Evolutionary conservation across 768 basidiomycete species (phyloP), one percentile per base, ranked within the genome.

Genomic region (Candolleomyces eurysporus): DNA sequence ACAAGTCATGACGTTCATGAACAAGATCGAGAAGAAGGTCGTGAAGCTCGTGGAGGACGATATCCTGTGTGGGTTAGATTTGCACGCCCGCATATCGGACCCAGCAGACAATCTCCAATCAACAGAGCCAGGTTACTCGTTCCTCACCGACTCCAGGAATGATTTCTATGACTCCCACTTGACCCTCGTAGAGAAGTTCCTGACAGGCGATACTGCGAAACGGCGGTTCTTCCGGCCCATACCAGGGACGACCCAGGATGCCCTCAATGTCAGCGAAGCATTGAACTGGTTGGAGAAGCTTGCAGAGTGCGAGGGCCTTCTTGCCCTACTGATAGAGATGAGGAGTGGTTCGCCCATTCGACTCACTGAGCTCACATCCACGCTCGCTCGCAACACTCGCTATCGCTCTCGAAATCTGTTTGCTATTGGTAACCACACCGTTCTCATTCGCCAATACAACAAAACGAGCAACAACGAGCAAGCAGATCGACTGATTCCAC

Each of bases 391-490:
- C 2, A 60, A 60, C 40, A 26, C 19, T 2, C 2, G 21, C 11
- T 53, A 50, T 6, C 32, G 59, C 11, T 30, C 17, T 21, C 49
- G 59, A 3, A 60, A 60, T 40, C 16, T 52, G 5, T 53, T 53
- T 19, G 59, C 21, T 8, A 40, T 60, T 30, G 59, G 59, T 3
- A 19, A 43, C 5, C 4, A 43, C 14, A 10, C 53, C 7, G 50
- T 40, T 6, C 6, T 60, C 13, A 45, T 60, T n/a, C 7, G 59
- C 4, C 59, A 60, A 45, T 60, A 60, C 51, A 53, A 5, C 50
- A 60, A 60, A 26, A 60, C 6, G 11, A 42, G 50, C 4, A 52
- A 46, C 42, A 52, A 60, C 16, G 17, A 26, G 17, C 39, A 53
- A 39, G 5, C 14, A 6, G 59, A 60, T 31, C 11, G 39, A 4